These are phyloP conservation scores for Vitis cinerea DNA, from an alignment of 164 flowering plant species.

Conservation along the genomic window DNA sequence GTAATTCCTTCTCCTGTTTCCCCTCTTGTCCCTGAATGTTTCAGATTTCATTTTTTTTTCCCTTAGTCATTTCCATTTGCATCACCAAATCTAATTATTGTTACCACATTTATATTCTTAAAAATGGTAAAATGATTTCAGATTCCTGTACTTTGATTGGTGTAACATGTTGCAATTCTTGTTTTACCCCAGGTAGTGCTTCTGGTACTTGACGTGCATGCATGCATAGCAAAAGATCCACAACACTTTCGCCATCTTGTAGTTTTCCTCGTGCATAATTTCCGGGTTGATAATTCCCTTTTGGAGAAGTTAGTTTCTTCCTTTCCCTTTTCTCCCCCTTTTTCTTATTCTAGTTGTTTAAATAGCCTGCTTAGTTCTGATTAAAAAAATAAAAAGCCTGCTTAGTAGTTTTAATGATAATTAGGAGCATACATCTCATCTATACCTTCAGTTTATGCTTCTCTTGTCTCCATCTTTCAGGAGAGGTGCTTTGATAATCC, in stretches of 20 bases:
- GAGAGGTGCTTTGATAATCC: conserved; percentile 94
- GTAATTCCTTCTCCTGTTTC: conserved; percentile 31
- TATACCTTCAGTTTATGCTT: background rate
- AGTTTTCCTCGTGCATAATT: conserved; percentile 67
- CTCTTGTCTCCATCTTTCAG: conserved; percentile 32
- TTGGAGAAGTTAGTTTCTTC: conserved; percentile 78
- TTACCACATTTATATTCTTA: too few relatives aligned
- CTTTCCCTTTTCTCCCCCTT: background rate
- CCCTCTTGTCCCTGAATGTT: background rate
- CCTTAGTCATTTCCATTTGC: background rate
- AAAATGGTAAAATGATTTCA: too few relatives aligned
- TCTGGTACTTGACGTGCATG: conserved; percentile 92
- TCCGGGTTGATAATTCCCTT: conserved; percentile 69
- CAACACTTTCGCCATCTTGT: conserved; percentile 77
- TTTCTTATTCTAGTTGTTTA: background rate
- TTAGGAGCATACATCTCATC: background rate
- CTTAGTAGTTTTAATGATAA: background rate
- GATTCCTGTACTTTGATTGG: background rate
- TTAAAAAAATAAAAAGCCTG: too few relatives aligned
- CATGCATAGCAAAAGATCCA: conserved; percentile 86
- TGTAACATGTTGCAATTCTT: background rate
- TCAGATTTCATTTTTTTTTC: background rate
- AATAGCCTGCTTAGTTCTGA: background rate
- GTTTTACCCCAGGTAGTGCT: conserved; percentile 73
- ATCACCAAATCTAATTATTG: background rate